Conservation (phyloP, 2,329 filamentous ascomycete genomes). For the Venturia asperata region DNA sequence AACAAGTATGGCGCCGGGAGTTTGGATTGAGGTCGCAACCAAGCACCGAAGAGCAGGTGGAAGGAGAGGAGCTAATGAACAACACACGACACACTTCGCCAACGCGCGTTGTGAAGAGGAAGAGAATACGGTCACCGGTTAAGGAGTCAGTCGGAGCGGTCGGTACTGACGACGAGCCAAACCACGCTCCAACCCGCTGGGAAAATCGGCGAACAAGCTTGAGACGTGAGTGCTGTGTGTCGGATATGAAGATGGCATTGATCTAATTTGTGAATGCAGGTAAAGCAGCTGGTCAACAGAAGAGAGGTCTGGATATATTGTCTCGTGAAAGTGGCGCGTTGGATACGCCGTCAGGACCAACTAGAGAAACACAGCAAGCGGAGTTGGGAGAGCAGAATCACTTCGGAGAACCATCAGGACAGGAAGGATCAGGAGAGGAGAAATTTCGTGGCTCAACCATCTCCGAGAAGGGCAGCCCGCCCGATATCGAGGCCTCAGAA, state of each 20-base stretch:
- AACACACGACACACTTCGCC: conserved; percentile 27
- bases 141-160: conserved; percentile 21
- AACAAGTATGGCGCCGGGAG: conserved; percentile 43
- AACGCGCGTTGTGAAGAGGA: conserved; percentile 40
- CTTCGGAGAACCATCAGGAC: background rate
- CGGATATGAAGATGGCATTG: background rate
- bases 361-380: background rate
- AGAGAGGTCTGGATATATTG: background rate
- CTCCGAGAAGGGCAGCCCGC: background rate
- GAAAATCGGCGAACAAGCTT: conserved; percentile 17
- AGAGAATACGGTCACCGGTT: conserved; percentile 29
- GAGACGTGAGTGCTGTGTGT: background rate
- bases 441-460: background rate
- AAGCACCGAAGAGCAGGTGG: background rate
- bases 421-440: background rate
- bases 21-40: conserved; percentile 30
- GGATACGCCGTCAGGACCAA: background rate
- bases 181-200: conserved; percentile 16
- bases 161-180: conserved; percentile 22
- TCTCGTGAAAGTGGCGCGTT: background rate
- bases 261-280: background rate
- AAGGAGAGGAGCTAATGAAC: conserved; percentile 22
- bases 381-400: background rate
- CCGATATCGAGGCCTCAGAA: background rate
- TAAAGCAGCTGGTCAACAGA: background rate